Percentiles rank a stretch among this genome's conserved stretches.
These are phyloP conservation scores for Parathielavia hyrcaniae DNA, from an alignment of 495 filamentous ascomycete species.

Conservation along the genomic window DNA sequence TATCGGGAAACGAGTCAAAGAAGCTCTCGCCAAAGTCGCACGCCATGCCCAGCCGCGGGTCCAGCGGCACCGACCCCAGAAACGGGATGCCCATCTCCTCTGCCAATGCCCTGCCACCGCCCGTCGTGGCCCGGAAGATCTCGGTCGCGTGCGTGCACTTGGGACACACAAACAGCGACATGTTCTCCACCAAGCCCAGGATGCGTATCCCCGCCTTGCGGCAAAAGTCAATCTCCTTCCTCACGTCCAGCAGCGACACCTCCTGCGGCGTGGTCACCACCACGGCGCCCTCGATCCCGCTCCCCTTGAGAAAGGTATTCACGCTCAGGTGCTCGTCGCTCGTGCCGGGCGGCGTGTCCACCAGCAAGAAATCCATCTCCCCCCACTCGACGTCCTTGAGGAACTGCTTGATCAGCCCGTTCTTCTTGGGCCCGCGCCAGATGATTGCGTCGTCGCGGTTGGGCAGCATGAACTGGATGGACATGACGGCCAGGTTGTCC, in stretches of 20 bases:
- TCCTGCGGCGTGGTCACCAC: constrained; percentile 94
- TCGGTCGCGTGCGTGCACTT: constrained; percentile 74
- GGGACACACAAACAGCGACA: constrained; percentile 92
- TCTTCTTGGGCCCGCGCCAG: constrained; percentile 97
- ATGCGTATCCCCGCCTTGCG: constrained; percentile 85
- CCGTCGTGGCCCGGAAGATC: constrained; percentile 89
- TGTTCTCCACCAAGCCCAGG: constrained; percentile 92
- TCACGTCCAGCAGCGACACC: constrained; percentile 82
- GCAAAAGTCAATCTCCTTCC: constrained; percentile 97
- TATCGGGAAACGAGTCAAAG: constrained; percentile 87
- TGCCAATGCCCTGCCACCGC: constrained; percentile 72
- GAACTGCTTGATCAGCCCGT: constrained; percentile 95
- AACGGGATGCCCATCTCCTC: constrained; percentile 81
- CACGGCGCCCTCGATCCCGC: constrained; percentile 85
- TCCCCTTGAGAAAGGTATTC: constrained; percentile 79
- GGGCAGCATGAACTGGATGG: constrained; percentile 94
- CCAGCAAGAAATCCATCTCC: constrained; percentile 81
- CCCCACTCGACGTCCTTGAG: constrained; percentile 97
- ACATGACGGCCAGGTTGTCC: constrained; percentile 91
- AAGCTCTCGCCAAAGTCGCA: constrained; percentile 98
- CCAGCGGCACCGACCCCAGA: constrained; percentile 84
- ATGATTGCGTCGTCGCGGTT: constrained; percentile 89
- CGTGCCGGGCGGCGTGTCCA: constrained; percentile 93
- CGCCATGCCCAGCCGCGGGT: constrained; percentile 90
- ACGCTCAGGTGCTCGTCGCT: constrained; percentile 92